Evolutionary conservation across 805 yeast species (phyloP), one percentile per base, ranked within the genome.

Genomic region (Ogataea salicorniae): DNA sequence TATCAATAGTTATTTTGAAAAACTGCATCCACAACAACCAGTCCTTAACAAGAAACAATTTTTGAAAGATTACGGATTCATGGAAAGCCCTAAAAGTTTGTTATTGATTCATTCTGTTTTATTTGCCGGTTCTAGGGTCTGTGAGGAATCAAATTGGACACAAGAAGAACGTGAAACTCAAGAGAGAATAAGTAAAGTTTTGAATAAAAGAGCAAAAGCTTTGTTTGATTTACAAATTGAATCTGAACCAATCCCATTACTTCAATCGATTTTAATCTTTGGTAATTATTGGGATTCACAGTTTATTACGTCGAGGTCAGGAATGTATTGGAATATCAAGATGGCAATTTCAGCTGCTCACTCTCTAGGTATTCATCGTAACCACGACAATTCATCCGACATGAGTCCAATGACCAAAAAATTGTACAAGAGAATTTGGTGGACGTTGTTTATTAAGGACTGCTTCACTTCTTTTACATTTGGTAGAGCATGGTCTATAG

Each of bases 201-300:
- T 86, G 50, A 81, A 81, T 64, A 75, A 80, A 54, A 73, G 95
- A 16, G 91, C 90, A 4, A 84, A 83, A 66, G 87, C 89, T 0
- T 66, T 87, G 23, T 84, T 78, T 61, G 92, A 86, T 57, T 77
- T 86, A 1, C 78, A 76, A 52, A 78, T 79, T 54, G 94, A 87
- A 64, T 67, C 74, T 33, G 89, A 85, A 57, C 79, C 86, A 1
- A 69, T 83, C 1, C 67, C 78, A 6, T 66, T 83, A 22, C 72
- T 86, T 8, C 90, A 84, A 58, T 74, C 89, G 0, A 67, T 83
- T 36, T 63, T 80, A 20, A 64, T 86, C 29, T 72, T 87, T 50
- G 84, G 86, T 0, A 75, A 82, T 56, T 83, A 80, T 64, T 81
- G 89, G 82, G 91, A 83, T 53, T 83, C 87, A 2, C 85, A 86